phyloP scores from a whole-genome alignment of 345 rosid genomes.

The Hibiscus tridactylites region DNA sequence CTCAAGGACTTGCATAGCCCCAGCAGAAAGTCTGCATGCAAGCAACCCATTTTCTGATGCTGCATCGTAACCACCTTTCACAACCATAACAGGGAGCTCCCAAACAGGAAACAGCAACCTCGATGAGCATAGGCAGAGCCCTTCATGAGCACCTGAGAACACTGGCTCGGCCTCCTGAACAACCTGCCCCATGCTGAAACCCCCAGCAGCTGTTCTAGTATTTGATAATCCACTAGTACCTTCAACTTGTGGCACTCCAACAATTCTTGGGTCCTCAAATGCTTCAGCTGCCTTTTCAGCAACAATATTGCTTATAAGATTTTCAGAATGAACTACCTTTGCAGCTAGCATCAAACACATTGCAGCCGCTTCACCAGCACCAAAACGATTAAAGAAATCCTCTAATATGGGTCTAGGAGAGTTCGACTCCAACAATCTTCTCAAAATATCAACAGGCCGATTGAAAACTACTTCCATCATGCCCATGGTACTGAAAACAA shows the following conservation, averaged over 20 bases:
- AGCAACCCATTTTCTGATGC: slow-evolving; percentile 46
- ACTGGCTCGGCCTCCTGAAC: slow-evolving; percentile 96
- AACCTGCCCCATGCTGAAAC: slow-evolving; percentile 99
- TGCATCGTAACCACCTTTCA: slow-evolving; percentile 43
- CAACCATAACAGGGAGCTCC: slow-evolving; percentile 80
- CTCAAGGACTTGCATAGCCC: slow-evolving; percentile 78
- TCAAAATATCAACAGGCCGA: slow-evolving; percentile 89
- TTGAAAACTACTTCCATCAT: slow-evolving; percentile 94
- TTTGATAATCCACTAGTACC: slow-evolving; percentile 68
- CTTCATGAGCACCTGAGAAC: slow-evolving; percentile 91
- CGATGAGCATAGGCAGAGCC: slow-evolving; percentile 85
- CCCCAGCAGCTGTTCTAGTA: slow-evolving; percentile 78
- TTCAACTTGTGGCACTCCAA: slow-evolving; percentile 94
- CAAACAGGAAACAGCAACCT: slow-evolving; percentile 89
- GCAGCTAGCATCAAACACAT: slow-evolving; percentile 97
- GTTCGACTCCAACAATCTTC: slow-evolving; percentile 79
- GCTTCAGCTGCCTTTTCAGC: slow-evolving; percentile 95
- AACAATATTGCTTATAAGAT: slow-evolving; percentile 55
- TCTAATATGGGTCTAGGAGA: slow-evolving; percentile 76
- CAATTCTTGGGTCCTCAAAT: slow-evolving; percentile 92
- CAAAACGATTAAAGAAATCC: slow-evolving; percentile 91
- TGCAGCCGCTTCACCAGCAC: slow-evolving; percentile 97
- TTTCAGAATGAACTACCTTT: slow-evolving; percentile 72
- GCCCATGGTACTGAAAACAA: slow-evolving; percentile 93
- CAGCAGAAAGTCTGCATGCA: slow-evolving; percentile 68